Conservation (phyloP, 805 yeast genomes). For the Komagataella pastoris region DNA sequence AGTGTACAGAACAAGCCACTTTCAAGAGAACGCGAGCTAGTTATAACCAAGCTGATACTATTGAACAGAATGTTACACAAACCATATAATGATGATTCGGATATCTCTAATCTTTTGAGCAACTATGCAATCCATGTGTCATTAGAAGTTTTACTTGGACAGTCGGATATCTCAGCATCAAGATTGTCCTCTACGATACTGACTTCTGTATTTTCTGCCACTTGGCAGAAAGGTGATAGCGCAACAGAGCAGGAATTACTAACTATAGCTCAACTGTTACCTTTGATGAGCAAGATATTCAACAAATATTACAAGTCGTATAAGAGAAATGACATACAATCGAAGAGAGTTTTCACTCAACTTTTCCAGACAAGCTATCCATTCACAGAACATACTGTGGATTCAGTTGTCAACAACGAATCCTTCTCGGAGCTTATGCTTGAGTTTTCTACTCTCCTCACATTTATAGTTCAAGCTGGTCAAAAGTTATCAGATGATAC, state of each 20-base stretch:
- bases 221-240: conserved; percentile 9
- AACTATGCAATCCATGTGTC: conserved; percentile 39
- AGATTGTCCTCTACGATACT: conserved; percentile 52
- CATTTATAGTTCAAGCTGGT: not conserved
- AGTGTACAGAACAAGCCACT: conserved; percentile 17
- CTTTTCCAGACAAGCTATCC: conserved; percentile 63
- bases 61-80: conserved; percentile 40
- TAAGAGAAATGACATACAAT: conserved; percentile 32
- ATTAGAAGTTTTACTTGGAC: conserved; percentile 39
- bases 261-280: conserved; percentile 37
- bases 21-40: conserved; percentile 38
- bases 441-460: conserved; percentile 53
- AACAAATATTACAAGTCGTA: conserved; percentile 37
- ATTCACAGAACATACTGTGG: conserved; percentile 49
- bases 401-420: conserved; percentile 61
- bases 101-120: conserved; percentile 25
- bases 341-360: conserved; percentile 51
- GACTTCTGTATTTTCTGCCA: conserved; percentile 27
- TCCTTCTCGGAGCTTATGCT: conserved; percentile 56
- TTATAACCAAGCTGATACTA: conserved; percentile 46
- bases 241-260: conserved; percentile 23
- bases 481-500: not conserved
- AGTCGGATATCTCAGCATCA: conserved; percentile 41
- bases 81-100: conserved; percentile 16
- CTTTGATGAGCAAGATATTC: conserved; percentile 38